Percentiles rank a stretch among this genome's conserved stretches.
phyloP scores from a whole-genome alignment of 2,329 filamentous ascomycete genomes.

The Cercospora sp. region DNA sequence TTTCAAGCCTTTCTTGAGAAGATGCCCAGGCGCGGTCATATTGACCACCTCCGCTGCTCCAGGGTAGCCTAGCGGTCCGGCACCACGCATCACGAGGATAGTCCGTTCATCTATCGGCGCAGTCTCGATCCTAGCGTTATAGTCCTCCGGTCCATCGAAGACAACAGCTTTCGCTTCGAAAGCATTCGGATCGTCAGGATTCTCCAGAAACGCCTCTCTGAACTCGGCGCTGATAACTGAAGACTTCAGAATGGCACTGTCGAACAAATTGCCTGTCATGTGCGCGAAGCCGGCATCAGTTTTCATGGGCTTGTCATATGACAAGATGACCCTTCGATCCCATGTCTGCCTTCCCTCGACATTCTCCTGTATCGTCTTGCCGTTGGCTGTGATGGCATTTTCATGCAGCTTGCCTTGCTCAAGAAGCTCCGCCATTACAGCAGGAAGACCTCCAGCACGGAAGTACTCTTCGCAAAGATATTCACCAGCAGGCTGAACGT shows the following conservation, averaged over 20 bases:
- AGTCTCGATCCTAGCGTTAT: slow-evolving; percentile 33
- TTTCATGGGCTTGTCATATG: slow-evolving; percentile 51
- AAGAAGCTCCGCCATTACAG: slow-evolving; percentile 56
- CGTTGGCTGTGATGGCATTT: slow-evolving; percentile 50
- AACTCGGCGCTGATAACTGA: slow-evolving; percentile 35
- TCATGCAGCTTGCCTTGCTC: slow-evolving; percentile 51
- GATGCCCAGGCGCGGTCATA: slow-evolving; percentile 36
- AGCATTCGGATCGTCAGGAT: slow-evolving; percentile 32
- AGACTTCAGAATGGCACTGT: slow-evolving; percentile 38
- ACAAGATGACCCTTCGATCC: slow-evolving; percentile 52
- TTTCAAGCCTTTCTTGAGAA: slow-evolving; percentile 40
- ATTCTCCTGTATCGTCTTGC: slow-evolving; percentile 49
- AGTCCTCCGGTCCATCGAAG: slow-evolving; percentile 39
- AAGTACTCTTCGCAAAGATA: slow-evolving; percentile 57
- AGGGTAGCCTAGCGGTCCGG: slow-evolving; percentile 36
- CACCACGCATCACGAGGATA: slow-evolving; percentile 37
- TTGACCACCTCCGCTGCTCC: slow-evolving; percentile 39
- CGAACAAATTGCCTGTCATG: slow-evolving; percentile 36
- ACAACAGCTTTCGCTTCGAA: slow-evolving; percentile 36
- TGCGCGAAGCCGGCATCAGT: slow-evolving; percentile 52
- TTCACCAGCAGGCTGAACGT: slow-evolving; percentile 58
- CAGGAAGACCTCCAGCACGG: slow-evolving; percentile 55
- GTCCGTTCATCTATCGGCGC: slow-evolving; percentile 36
- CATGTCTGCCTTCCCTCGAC: slow-evolving; percentile 50
- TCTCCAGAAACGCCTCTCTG: slow-evolving; percentile 33